Percentiles rank a stretch among this genome's conserved stretches.
Evolutionary conservation across 306 rosid species (phyloP).

Genomic region (Lotus japonicus): DNA sequence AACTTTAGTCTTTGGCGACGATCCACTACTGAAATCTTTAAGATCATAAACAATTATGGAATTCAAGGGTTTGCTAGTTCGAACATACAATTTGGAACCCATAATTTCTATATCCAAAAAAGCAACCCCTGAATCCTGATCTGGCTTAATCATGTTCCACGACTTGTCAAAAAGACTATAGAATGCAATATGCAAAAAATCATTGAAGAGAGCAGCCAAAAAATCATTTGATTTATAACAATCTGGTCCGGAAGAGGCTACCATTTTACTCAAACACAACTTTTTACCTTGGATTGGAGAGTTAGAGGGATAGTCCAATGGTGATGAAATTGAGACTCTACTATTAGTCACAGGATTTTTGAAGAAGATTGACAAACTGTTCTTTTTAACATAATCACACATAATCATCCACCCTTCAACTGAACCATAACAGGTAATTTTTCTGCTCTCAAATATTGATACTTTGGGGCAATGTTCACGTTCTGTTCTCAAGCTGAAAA

Average conservation of each 20-base stretch:
- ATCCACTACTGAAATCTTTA: no score
- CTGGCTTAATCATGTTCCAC: not conserved
- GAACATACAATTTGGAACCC: no score
- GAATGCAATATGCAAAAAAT: not conserved
- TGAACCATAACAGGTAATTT: not conserved
- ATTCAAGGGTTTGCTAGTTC: no score
- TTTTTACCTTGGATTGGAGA: not conserved
- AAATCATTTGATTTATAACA: not conserved
- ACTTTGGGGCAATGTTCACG: not conserved
- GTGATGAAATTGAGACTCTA: no score
- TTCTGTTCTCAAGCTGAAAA: not conserved
- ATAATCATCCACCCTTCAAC: not conserved
- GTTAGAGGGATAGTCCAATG: no score
- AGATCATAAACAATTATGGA: no score
- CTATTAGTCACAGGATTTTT: no score
- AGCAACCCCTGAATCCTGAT: not conserved
- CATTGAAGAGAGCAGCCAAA: not conserved
- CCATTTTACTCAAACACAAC: not conserved
- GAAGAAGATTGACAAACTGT: no score
- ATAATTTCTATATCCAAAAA: not conserved
- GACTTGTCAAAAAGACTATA: not conserved
- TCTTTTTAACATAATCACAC: no score
- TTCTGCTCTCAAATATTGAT: not conserved
- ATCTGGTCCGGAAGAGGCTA: no score
- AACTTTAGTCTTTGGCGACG: no score